Percentiles rank a stretch among this genome's conserved stretches.
Evolutionary conservation across 345 rosid species (phyloP).

Genomic region (Orychophragmus violaceus): DNA sequence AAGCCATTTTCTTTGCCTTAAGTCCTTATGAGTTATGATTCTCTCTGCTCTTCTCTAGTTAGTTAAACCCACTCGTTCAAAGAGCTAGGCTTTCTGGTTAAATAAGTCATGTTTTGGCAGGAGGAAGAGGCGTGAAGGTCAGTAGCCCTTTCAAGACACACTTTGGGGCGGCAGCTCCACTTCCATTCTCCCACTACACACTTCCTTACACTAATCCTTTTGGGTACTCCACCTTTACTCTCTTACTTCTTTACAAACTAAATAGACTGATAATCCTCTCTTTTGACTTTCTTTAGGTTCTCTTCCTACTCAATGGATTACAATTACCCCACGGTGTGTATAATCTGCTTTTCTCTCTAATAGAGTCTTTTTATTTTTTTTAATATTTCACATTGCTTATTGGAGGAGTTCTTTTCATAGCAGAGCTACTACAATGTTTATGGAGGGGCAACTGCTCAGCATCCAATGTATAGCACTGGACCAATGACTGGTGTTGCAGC

Average conservation of each 20-base stretch:
- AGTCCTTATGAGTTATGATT: not conserved
- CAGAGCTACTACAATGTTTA: slow-evolving; percentile 86
- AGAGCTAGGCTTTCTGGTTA: too few relatives aligned
- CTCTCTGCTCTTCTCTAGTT: too few relatives aligned
- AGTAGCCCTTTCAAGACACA: slow-evolving; percentile 72
- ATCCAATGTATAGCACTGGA: slow-evolving; percentile 67
- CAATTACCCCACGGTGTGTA: slow-evolving; percentile 79
- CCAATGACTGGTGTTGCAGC: slow-evolving; percentile 57
- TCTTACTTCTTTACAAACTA: not conserved
- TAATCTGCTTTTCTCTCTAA: not conserved
- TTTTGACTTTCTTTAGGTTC: slow-evolving; percentile 50
- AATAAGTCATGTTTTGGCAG: slow-evolving; percentile 23
- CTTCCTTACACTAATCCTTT: slow-evolving; percentile 66
- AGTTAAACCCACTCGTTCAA: too few relatives aligned
- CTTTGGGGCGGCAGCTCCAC: slow-evolving; percentile 55
- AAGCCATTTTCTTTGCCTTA: not conserved
- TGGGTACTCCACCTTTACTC: slow-evolving; percentile 37
- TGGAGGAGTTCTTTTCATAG: not conserved
- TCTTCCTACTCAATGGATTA: slow-evolving; percentile 85
- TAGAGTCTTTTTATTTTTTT: not conserved
- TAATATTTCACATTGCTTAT: not conserved
- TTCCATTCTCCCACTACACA: slow-evolving; percentile 86
- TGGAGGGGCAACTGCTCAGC: slow-evolving; percentile 76
- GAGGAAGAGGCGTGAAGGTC: slow-evolving; percentile 62
- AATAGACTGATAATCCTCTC: slow-evolving; percentile 1